Evolutionary conservation across 176 grass and related monocot genomes (phyloP), one percentile per base, ranked within the genome.

Genomic region (Oryza glumipatula): DNA sequence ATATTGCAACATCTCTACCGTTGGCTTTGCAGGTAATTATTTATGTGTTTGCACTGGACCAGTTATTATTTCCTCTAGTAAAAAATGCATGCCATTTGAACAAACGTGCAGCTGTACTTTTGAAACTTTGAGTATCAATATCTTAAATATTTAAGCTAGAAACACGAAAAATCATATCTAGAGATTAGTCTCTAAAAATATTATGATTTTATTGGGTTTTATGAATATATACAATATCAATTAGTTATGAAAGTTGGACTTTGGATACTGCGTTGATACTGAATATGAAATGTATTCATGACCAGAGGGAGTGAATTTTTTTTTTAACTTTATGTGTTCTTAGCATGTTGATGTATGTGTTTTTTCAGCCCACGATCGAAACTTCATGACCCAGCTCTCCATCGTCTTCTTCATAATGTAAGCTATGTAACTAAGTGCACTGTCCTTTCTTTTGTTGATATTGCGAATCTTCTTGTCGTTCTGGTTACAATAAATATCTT

Each of bases 361-460:
- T 87, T 83, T 92, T 90, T 88, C 93, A 98, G 96, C 77, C 93
- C 96, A 76, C 76, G 71, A 26, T 98, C 91, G n/a, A 98, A 94
- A 85, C 96, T 98, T 90, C 96, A 98, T 88, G 93, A 98, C 74
- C 96, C 93, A 88, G 84, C 93, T 79, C 91, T 98, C 61, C 96
- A 98, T 87, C 96, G 89, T 80, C 87, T 93, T 84, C 93, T 98
- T 84, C 88, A 98, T 86, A 94, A 94, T 88, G 96, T 95, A 89
- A 91, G 93, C 68, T 81, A 70, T 72, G 75, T 84, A 79, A 51
- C 44, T 7, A 33, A 68, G 16, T 81, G 15, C 23, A 7, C 17
- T 60, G 5, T 54, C 43, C 35, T 38, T 89, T 72, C 6, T 85
- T 85, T 33, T 66, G 64, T 54, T 56, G 16, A 52, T 1, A 49